These are phyloP conservation scores for Dispira simplex DNA, from an alignment of 192 early-diverging fungal species.

Conservation along the genomic window DNA sequence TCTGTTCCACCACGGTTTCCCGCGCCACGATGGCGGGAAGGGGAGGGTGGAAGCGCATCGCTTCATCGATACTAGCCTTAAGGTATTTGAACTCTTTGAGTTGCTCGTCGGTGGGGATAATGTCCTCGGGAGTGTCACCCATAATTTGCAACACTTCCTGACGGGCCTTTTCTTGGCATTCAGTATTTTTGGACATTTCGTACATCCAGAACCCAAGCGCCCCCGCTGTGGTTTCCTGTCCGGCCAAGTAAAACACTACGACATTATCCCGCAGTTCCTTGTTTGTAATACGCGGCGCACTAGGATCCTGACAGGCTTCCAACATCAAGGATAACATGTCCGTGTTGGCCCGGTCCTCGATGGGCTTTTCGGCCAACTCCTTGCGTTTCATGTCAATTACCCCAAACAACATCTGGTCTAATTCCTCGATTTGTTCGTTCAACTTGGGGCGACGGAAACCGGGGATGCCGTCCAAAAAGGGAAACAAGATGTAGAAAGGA, in stretches of 20 bases:
- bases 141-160: slow-evolving; percentile 31
- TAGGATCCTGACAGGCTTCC: slow-evolving; percentile 29
- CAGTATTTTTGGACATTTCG: slow-evolving; percentile 23
- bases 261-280: slow-evolving; percentile 32
- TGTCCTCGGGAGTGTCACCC: slow-evolving; percentile 32
- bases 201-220: slow-evolving; percentile 32
- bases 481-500: slow-evolving; percentile 32
- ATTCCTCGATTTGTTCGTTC: not conserved
- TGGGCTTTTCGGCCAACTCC: slow-evolving; percentile 16
- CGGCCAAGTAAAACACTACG: slow-evolving; percentile 35
- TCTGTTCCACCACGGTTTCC: slow-evolving; percentile 21
- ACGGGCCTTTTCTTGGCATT: slow-evolving; percentile 37
- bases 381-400: slow-evolving; percentile 26
- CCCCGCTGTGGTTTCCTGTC: slow-evolving; percentile 40
- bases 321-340: slow-evolving; percentile 38
- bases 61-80: slow-evolving; percentile 33
- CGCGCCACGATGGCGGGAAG: slow-evolving; percentile 26
- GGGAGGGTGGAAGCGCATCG: slow-evolving; percentile 27
- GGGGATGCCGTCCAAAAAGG: slow-evolving; percentile 26
- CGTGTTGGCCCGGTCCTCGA: slow-evolving; percentile 19
- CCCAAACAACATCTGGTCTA: slow-evolving; percentile 17
- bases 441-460: slow-evolving; percentile 10
- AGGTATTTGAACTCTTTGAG: slow-evolving; percentile 32
- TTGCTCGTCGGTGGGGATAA: slow-evolving; percentile 31
- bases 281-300: slow-evolving; percentile 11